phyloP scores from a whole-genome alignment of 345 rosid genomes.

The Geranium rotundifolium region DNA sequence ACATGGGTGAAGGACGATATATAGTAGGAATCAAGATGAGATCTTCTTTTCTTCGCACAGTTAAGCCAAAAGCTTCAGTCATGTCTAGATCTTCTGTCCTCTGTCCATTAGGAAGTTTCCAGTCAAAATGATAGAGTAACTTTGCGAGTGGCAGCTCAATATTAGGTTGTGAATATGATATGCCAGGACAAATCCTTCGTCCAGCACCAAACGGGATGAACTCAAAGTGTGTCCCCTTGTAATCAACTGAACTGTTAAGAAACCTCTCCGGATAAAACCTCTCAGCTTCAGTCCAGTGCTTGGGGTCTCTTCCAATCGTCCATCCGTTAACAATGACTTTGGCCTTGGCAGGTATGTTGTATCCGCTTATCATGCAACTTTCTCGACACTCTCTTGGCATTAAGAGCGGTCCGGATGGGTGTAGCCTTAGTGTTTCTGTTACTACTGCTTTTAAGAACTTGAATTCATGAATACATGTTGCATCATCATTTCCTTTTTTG shows the following conservation, averaged over 20 bases:
- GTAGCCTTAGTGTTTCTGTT: slow-evolving; percentile 30
- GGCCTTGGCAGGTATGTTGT: slow-evolving; percentile 17
- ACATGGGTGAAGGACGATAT: neutral
- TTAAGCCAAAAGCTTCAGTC: neutral
- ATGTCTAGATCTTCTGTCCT: slow-evolving; percentile 8
- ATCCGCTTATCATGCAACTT: slow-evolving; percentile 14
- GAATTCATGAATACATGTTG: slow-evolving; percentile 4
- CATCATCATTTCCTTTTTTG: slow-evolving; percentile 7
- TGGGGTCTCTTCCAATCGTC: slow-evolving; percentile 22
- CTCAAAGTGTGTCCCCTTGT: slow-evolving; percentile 13
- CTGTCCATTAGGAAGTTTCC: slow-evolving; percentile 16
- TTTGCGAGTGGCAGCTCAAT: slow-evolving; percentile 15
- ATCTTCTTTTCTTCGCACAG: slow-evolving; percentile 7
- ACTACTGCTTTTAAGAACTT: slow-evolving; percentile 11
- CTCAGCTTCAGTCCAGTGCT: slow-evolving; percentile 17
- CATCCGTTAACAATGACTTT: slow-evolving; percentile 19
- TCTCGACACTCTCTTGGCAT: slow-evolving; percentile 18
- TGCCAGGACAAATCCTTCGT: slow-evolving; percentile 25
- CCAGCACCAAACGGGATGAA: slow-evolving; percentile 22
- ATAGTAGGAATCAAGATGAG: slow-evolving; percentile 6
- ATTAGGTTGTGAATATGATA: slow-evolving; percentile 7
- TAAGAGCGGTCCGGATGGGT: slow-evolving; percentile 14
- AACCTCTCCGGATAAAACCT: slow-evolving; percentile 22
- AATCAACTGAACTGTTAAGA: slow-evolving; percentile 9
- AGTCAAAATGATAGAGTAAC: slow-evolving; percentile 19